Evolutionary conservation across 2,329 filamentous ascomycete genomes (phyloP).

Genomic region (Aspergillus eucalypticola): DNA sequence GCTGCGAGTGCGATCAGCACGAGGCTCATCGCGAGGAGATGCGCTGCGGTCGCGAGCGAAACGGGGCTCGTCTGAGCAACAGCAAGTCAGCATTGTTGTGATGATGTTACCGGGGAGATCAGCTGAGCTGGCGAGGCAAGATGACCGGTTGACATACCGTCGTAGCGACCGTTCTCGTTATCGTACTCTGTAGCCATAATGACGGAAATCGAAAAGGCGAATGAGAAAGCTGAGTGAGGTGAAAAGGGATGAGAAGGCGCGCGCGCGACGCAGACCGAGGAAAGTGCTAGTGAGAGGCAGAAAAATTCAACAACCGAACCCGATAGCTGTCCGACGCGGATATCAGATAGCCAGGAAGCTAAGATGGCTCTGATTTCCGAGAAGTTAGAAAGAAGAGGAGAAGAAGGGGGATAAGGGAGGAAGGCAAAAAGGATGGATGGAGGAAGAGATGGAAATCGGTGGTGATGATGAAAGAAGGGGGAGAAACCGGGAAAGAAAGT

Average conservation of each 20-base stretch:
- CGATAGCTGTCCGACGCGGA: background rate
- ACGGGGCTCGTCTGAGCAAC: constrained; percentile 56
- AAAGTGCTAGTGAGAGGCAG: background rate
- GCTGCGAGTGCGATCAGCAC: constrained; percentile 60
- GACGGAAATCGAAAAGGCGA: constrained; percentile 19
- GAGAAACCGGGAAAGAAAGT: constrained; percentile 16
- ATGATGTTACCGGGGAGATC: constrained; percentile 7
- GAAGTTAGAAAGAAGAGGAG: constrained; percentile 2
- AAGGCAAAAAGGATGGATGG: constrained; percentile 13
- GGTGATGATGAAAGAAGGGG: constrained; percentile 25
- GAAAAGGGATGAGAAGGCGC: constrained; percentile 4
- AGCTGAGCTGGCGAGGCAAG: constrained; percentile 5
- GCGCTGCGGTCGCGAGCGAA: constrained; percentile 68
- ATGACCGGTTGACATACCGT: constrained; percentile 51
- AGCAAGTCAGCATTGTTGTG: constrained; percentile 17
- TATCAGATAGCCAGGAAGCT: background rate
- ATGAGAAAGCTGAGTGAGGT: background rate
- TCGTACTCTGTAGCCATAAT: constrained; percentile 60
- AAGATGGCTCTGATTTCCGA: background rate
- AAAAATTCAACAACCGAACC: constrained; percentile 9
- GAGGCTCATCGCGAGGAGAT: constrained; percentile 61
- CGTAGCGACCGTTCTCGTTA: constrained; percentile 65
- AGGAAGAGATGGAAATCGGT: constrained; percentile 8
- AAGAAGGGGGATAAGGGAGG: constrained; percentile 10
- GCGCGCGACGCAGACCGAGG: constrained; percentile 3